Percentiles rank a stretch among this genome's conserved stretches.
Conservation (phyloP, 352 stramenopile species). For the Elongisporangium prolatum region DNA sequence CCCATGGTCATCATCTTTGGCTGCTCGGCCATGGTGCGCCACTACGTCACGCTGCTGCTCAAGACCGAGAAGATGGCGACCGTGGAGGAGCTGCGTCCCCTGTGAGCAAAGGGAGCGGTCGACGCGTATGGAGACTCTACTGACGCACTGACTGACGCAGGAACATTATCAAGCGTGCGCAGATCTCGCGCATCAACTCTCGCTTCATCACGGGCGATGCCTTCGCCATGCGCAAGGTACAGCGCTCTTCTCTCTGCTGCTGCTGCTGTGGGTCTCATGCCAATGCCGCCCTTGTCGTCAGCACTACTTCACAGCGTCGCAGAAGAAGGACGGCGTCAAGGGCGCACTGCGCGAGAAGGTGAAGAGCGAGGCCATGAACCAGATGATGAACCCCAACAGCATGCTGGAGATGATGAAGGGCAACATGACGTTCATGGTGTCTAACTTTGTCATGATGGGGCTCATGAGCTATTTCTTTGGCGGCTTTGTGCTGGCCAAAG, state of each 20-base stretch:
- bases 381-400: slow-evolving; percentile 94
- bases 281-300: slow-evolving; percentile 10
- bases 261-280: neutral
- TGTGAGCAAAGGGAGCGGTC: slow-evolving; percentile 23
- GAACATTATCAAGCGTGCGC: slow-evolving; percentile 82
- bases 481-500: slow-evolving; percentile 97
- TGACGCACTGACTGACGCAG: slow-evolving; percentile 20
- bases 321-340: slow-evolving; percentile 86
- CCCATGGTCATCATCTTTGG: slow-evolving; percentile 96
- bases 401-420: slow-evolving; percentile 99
- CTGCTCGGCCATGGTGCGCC: slow-evolving; percentile 78
- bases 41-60: slow-evolving; percentile 83
- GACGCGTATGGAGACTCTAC: too few relatives aligned
- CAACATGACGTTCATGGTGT: slow-evolving; percentile 98
- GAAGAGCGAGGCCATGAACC: slow-evolving; percentile 88
- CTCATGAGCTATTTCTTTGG: slow-evolving; percentile 98
- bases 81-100: slow-evolving; percentile 70
- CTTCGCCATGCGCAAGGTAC: slow-evolving; percentile 87
- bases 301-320: slow-evolving; percentile 85
- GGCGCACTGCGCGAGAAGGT: slow-evolving; percentile 85
- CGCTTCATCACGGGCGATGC: slow-evolving; percentile 82
- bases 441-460: slow-evolving; percentile 99
- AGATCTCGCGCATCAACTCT: slow-evolving; percentile 85
- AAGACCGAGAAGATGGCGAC: slow-evolving; percentile 79
- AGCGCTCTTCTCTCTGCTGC: slow-evolving; percentile 6